A percentile compares a stretch with the other conserved stretches of the same genome.
These are phyloP conservation scores for Yamadazyma sp. DNA, from an alignment of 805 yeast species.

Conservation along the genomic window DNA sequence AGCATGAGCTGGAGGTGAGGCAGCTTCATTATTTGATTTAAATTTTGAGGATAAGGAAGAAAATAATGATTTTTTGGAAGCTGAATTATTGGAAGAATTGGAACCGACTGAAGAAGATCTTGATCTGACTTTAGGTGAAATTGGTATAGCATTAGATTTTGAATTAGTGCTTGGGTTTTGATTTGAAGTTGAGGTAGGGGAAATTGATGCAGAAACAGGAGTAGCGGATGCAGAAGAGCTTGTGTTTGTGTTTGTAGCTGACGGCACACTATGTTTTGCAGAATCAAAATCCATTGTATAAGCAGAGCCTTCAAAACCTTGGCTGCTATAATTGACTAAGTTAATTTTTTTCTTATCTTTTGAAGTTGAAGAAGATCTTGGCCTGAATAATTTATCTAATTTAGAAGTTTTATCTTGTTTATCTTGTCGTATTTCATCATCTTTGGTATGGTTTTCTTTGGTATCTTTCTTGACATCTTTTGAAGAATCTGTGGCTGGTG, in stretches of 20 bases:
- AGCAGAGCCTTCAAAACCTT: slow-evolving; percentile 12
- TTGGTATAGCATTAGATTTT: slow-evolving; percentile 10
- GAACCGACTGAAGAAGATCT: slow-evolving; percentile 18
- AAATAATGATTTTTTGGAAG: slow-evolving; percentile 26
- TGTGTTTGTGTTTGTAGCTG: slow-evolving; percentile 6
- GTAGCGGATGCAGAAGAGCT: neutral
- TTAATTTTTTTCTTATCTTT: slow-evolving; percentile 8
- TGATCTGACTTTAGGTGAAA: slow-evolving; percentile 9
- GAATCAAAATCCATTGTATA: neutral
- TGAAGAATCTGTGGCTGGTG: neutral
- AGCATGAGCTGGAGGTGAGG: slow-evolving; percentile 5
- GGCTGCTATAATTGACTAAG: slow-evolving; percentile 12
- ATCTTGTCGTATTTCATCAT: slow-evolving; percentile 2
- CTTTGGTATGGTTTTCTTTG: slow-evolving; percentile 1
- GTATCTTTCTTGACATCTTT: neutral
- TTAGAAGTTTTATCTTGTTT: slow-evolving; percentile 6
- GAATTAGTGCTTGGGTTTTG: slow-evolving; percentile 11
- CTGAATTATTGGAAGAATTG: slow-evolving; percentile 8
- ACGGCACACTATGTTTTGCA: no score
- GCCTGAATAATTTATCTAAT: slow-evolving; percentile 12
- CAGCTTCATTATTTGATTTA: slow-evolving; percentile 22
- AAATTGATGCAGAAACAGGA: neutral
- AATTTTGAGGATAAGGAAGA: slow-evolving; percentile 41
- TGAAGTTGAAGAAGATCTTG: slow-evolving; percentile 7
- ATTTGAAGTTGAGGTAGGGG: slow-evolving; percentile 7